Evolutionary conservation across 1,139 yeast genomes (phyloP), one percentile per base, ranked within the genome.

Genomic region (Hanseniaspora sp.): DNA sequence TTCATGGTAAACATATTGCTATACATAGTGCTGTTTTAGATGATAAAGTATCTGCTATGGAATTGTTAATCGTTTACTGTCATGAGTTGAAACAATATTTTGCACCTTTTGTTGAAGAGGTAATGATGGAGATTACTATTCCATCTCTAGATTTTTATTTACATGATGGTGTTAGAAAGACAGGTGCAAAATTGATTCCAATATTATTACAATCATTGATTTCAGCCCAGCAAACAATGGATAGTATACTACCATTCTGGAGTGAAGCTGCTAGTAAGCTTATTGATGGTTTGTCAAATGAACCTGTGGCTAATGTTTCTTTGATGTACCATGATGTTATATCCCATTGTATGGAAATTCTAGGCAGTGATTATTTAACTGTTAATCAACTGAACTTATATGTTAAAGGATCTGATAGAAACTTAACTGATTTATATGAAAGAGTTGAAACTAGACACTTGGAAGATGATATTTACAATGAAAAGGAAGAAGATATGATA

Each of bases 81-180:
- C 80, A 83, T 53, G 86, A 86, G 60, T 76, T 92, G 60, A 87
- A 86, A 60, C 92, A 78, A 38, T 83, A 79, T 56, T 92, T 94
- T 68, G 83, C 77, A 61, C 88, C 87, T 5, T 92, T 86, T 73
- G 94, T 86, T 18, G 77, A 77, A 53, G 94, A 86, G 63, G 79
- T 90, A 57, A 79, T 87, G 54, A 76, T 74, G 53, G 94, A 86
- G 42, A 82, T 92, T 60, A 85, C 90, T 28, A 72, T 88, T 38
- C 97, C 97, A 7, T 88, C 95, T 1, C 74, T 92, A 57, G 92
- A 83, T 65, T 94, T 90, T 66, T 88, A 86, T 65, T 77, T 90
- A 64, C 96, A 88, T 67, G 96, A 88, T 67, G 96, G 95, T 37
- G 97, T 92, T 9, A 80, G 98, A 63, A 87, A 86, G 31, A 80